Conservation (phyloP, 169 alveolate species). For the Theileria orientalis region DNA sequence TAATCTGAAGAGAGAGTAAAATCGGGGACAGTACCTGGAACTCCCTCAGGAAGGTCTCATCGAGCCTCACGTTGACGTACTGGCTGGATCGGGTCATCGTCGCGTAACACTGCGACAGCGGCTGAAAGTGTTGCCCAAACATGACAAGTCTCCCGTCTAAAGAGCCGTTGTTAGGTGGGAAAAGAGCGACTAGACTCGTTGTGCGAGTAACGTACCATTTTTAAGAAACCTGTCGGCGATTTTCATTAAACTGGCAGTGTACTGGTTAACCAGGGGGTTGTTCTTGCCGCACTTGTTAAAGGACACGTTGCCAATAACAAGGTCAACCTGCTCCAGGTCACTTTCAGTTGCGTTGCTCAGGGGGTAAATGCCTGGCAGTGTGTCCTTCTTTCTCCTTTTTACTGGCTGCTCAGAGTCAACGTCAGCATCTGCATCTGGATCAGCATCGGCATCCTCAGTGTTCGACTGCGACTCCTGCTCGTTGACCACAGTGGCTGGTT, state of each 20-base stretch:
- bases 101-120: slow-evolving; percentile 44
- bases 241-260: slow-evolving; percentile 20
- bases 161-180: neutral
- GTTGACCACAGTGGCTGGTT: neutral
- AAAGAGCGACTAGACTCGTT: too few relatives aligned
- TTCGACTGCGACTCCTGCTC: neutral
- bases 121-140: slow-evolving; percentile 63
- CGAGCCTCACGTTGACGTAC: slow-evolving; percentile 54
- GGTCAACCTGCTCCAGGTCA: slow-evolving; percentile 22
- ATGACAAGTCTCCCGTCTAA: slow-evolving; percentile 53
- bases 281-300: slow-evolving; percentile 54
- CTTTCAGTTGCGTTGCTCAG: slow-evolving; percentile 16
- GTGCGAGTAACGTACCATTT: neutral
- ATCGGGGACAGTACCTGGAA: slow-evolving; percentile 25
- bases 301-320: slow-evolving; percentile 49
- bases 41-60: slow-evolving; percentile 51
- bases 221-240: slow-evolving; percentile 47
- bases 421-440: neutral
- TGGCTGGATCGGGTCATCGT: slow-evolving; percentile 21
- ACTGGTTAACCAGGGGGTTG: slow-evolving; percentile 28
- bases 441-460: slow-evolving; percentile 1
- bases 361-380: slow-evolving; percentile 56
- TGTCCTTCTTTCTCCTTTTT: slow-evolving; percentile 2
- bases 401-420: neutral
- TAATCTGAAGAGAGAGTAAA: slow-evolving; percentile 8